phyloP scores from a whole-genome alignment of 2,329 filamentous ascomycete genomes.

The Xylariales sp. region DNA sequence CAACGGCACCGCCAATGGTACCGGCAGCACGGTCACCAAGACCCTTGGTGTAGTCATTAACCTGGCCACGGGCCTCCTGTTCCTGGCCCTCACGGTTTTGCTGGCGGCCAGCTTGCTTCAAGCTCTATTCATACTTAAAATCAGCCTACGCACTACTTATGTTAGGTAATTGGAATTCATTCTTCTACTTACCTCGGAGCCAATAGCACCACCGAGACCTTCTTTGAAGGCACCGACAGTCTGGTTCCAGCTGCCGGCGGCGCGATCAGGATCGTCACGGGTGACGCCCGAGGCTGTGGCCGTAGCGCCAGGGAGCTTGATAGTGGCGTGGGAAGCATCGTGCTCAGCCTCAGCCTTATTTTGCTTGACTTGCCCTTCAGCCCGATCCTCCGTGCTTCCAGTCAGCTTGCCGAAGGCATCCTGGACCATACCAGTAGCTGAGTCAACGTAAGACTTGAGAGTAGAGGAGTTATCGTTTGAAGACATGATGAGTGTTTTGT shows the following conservation, averaged over 20 bases:
- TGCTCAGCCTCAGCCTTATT: conserved; percentile 62
- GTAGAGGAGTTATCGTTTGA: conserved; percentile 60
- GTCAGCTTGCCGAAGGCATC: conserved; percentile 68
- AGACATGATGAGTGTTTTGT: conserved; percentile 32
- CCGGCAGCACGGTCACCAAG: conserved; percentile 64
- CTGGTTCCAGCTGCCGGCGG: conserved; percentile 77
- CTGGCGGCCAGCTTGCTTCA: conserved; percentile 69
- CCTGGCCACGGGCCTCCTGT: conserved; percentile 78
- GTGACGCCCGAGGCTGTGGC: conserved; percentile 66
- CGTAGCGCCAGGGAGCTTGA: conserved; percentile 69
- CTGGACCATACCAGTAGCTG: conserved; percentile 68
- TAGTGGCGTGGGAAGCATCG: conserved; percentile 69
- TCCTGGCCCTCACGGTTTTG: conserved; percentile 79
- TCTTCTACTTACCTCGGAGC: conserved; percentile 32
- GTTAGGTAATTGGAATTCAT: neutral
- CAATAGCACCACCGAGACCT: conserved; percentile 68
- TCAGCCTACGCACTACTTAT: too few species aligned
- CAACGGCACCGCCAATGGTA: conserved; percentile 64
- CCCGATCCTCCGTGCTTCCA: conserved; percentile 65
- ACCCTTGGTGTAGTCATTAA: conserved; percentile 69
- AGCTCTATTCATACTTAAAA: conserved; percentile 31
- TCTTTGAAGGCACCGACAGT: conserved; percentile 86
- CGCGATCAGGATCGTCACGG: conserved; percentile 68
- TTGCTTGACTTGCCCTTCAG: conserved; percentile 61
- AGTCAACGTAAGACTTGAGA: conserved; percentile 72